phyloP scores from a whole-genome alignment of 495 filamentous ascomycete species.

The Penicillium lagena region DNA sequence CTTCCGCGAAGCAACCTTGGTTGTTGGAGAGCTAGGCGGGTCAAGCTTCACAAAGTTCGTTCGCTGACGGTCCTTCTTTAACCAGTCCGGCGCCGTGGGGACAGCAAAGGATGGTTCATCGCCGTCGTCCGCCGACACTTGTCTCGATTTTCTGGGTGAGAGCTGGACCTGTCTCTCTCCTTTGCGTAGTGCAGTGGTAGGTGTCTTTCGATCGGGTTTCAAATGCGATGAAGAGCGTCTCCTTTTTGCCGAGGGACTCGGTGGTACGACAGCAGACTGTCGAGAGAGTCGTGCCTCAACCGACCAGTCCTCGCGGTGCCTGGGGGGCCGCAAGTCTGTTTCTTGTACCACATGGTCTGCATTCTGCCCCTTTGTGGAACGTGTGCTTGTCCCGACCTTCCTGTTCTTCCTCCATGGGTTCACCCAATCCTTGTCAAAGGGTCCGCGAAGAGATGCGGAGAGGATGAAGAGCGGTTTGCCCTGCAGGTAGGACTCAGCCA shows the following conservation, averaged over 20 bases:
- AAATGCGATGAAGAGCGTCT: neutral
- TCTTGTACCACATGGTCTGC: conserved; percentile 11
- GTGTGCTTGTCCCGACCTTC: neutral
- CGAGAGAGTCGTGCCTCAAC: neutral
- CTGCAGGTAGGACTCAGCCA: conserved; percentile 52
- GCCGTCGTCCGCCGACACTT: neutral
- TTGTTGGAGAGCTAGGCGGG: conserved; percentile 36
- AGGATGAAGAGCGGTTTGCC: conserved; percentile 53
- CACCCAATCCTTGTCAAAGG: conserved; percentile 55
- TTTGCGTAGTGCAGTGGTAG: too few relatives aligned
- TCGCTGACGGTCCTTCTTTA: conserved; percentile 30
- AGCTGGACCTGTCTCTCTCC: too few relatives aligned
- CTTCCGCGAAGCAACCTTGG: conserved; percentile 16
- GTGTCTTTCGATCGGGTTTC: too few relatives aligned
- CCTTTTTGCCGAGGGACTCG: neutral
- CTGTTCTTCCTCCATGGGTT: conserved; percentile 56
- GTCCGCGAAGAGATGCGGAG: conserved; percentile 56
- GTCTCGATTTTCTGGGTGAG: conserved; percentile 1
- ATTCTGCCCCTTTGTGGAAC: neutral
- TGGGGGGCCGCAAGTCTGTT: conserved; percentile 6
- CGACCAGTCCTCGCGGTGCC: conserved; percentile 3
- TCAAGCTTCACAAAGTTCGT: conserved; percentile 29
- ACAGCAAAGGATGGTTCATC: conserved; percentile 2
- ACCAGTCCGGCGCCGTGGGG: conserved; percentile 19
- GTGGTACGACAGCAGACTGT: too few relatives aligned